Evolutionary conservation across 1,284 basidiomycete genomes (phyloP).

Genomic region (Cryptococcus sp.): DNA sequence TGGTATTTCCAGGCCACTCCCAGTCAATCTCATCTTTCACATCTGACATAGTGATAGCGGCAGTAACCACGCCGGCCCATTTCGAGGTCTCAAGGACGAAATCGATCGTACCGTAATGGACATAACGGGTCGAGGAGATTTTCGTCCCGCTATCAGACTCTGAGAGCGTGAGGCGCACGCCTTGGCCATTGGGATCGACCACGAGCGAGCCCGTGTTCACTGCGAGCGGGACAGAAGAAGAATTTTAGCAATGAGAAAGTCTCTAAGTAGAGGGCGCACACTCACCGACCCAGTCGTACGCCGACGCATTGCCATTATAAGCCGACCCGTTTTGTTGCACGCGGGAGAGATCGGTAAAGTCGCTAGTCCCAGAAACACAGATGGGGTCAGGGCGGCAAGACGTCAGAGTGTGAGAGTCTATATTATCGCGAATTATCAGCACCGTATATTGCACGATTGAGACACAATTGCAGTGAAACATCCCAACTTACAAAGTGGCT

Average conservation of each 20-base stretch:
- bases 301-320: conserved; percentile 72
- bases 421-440: conserved; percentile 6
- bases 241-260: background rate
- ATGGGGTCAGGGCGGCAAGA: conserved; percentile 73
- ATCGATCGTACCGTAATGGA: conserved; percentile 77
- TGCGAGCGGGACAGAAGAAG: conserved; percentile 30
- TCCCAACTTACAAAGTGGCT: conserved; percentile 63
- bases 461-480: background rate
- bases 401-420: conserved; percentile 60
- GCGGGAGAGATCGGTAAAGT: conserved; percentile 66
- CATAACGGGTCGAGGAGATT: conserved; percentile 73
- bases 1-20: conserved; percentile 61
- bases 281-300: conserved; percentile 56
- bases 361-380: conserved; percentile 66
- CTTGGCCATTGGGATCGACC: conserved; percentile 59
- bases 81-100: conserved; percentile 58
- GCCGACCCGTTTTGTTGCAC: conserved; percentile 60
- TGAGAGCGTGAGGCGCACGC: conserved; percentile 65
- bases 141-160: conserved; percentile 69
- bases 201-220: conserved; percentile 69
- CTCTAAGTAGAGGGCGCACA: background rate
- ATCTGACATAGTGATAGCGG: conserved; percentile 81
- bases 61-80: conserved; percentile 74
- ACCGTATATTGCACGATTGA: background rate
- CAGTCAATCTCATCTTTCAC: conserved; percentile 82